phyloP scores from a whole-genome alignment of 2,329 filamentous ascomycete species.

The Aspergillus viridinutans region DNA sequence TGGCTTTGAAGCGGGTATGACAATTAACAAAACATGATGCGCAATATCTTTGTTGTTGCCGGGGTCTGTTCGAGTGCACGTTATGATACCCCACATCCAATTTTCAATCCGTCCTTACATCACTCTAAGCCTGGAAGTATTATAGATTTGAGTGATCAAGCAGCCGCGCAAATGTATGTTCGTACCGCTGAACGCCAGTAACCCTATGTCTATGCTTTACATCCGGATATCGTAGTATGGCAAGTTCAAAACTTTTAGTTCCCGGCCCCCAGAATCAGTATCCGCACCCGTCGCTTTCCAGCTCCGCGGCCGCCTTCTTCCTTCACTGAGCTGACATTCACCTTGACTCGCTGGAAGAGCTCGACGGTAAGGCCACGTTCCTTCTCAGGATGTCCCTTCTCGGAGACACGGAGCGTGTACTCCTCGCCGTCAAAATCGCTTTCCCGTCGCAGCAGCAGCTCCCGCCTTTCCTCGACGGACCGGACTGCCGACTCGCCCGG shows the following conservation, averaged over 20 bases:
- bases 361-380: slow-evolving; percentile 56
- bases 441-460: slow-evolving; percentile 53
- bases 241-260: slow-evolving; percentile 9
- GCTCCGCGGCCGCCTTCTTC: slow-evolving; percentile 70
- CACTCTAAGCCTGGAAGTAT: neutral
- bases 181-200: neutral
- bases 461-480: slow-evolving; percentile 29
- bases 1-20: slow-evolving; percentile 28
- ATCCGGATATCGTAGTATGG: neutral
- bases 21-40: too few relatives aligned
- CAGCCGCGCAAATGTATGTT: neutral
- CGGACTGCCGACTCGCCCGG: slow-evolving; percentile 49
- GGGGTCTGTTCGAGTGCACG: neutral
- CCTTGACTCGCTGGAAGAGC: slow-evolving; percentile 86
- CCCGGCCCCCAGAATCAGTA: slow-evolving; percentile 35
- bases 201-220: neutral
- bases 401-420: slow-evolving; percentile 65
- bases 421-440: slow-evolving; percentile 80
- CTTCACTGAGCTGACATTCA: slow-evolving; percentile 86
- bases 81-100: neutral
- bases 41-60: neutral
- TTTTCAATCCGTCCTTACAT: neutral
- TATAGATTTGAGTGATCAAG: neutral
- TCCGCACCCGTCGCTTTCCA: slow-evolving; percentile 72
- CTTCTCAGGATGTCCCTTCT: slow-evolving; percentile 43